A percentile compares a stretch with the other conserved stretches of the same genome.
Evolutionary conservation across 768 basidiomycete species (phyloP).

Genomic region (Lactarius indigo): DNA sequence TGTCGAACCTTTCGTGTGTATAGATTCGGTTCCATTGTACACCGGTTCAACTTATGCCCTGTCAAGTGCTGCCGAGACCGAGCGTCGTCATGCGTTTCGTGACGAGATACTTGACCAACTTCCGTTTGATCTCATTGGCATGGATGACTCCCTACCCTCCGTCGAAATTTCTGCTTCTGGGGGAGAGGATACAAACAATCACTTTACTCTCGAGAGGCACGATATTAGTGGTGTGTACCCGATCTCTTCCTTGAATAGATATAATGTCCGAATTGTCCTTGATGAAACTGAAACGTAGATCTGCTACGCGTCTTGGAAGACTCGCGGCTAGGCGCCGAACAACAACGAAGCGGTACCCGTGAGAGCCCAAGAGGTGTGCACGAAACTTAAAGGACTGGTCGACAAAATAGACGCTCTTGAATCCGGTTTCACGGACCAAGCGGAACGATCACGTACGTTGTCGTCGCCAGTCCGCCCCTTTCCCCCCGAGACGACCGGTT

Average conservation of each 20-base stretch:
- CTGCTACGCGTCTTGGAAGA: slow-evolving; percentile 61
- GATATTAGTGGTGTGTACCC: slow-evolving; percentile 67
- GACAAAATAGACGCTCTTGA: slow-evolving; percentile 76
- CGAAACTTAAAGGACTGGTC: slow-evolving; percentile 63
- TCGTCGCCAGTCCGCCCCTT: neutral
- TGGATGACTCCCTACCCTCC: slow-evolving; percentile 73
- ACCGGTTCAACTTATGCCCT: slow-evolving; percentile 5
- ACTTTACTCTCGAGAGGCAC: slow-evolving; percentile 58
- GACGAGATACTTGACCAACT: slow-evolving; percentile 78
- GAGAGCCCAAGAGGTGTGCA: slow-evolving; percentile 58
- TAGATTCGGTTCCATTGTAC: neutral
- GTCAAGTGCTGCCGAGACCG: slow-evolving; percentile 65
- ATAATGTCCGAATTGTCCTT: neutral
- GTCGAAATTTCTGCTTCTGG: slow-evolving; percentile 75
- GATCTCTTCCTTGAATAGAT: neutral
- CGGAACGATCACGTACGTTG: slow-evolving; percentile 70
- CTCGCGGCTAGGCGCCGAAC: slow-evolving; percentile 48
- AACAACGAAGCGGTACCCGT: slow-evolving; percentile 42
- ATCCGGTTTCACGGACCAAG: slow-evolving; percentile 76
- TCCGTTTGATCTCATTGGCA: slow-evolving; percentile 77
- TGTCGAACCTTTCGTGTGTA: slow-evolving; percentile 79
- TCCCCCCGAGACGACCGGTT: slow-evolving; percentile 11
- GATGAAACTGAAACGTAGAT: slow-evolving; percentile 36
- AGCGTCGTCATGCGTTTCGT: slow-evolving; percentile 79
- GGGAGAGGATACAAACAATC: slow-evolving; percentile 43